phyloP scores from a whole-genome alignment of 2,329 filamentous ascomycete species.

The Penicillium polonicum region DNA sequence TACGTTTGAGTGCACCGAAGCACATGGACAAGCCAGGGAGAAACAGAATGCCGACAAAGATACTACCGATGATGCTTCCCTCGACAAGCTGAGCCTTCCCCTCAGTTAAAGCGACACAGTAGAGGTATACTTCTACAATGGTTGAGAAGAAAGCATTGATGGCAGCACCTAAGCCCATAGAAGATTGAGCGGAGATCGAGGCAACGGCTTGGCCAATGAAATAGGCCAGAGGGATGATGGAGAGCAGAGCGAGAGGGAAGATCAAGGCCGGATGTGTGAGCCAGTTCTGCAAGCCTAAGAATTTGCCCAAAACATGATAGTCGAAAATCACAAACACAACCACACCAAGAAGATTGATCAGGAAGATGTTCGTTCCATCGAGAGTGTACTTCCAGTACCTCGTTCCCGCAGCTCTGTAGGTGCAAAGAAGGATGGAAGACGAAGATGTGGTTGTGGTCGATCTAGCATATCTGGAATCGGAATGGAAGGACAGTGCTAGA shows the following conservation, averaged over 20 bases:
- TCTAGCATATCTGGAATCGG: slow-evolving; percentile 73
- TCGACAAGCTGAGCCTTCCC: slow-evolving; percentile 93
- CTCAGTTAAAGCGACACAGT: slow-evolving; percentile 88
- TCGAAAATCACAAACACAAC: slow-evolving; percentile 95
- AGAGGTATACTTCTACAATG: slow-evolving; percentile 94
- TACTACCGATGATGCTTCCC: slow-evolving; percentile 95
- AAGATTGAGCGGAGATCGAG: slow-evolving; percentile 96
- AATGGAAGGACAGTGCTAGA: slow-evolving; percentile 88
- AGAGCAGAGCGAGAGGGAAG: slow-evolving; percentile 79
- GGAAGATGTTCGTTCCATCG: slow-evolving; percentile 97
- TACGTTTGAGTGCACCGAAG: slow-evolving; percentile 94
- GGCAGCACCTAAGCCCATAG: slow-evolving; percentile 94
- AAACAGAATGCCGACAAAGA: slow-evolving; percentile 94
- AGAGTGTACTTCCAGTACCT: slow-evolving; percentile 99
- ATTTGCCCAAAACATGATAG: slow-evolving; percentile 73
- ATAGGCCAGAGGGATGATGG: slow-evolving; percentile 94
- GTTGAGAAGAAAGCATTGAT: slow-evolving; percentile 99
- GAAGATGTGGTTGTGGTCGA: slow-evolving; percentile 68
- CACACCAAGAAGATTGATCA: slow-evolving; percentile 92
- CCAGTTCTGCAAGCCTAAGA: slow-evolving; percentile 67
- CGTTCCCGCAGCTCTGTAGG: slow-evolving; percentile 87
- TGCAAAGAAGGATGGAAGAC: slow-evolving; percentile 88
- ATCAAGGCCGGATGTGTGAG: slow-evolving; percentile 82
- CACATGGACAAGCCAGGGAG: slow-evolving; percentile 97
- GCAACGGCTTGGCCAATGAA: slow-evolving; percentile 98